Evolutionary conservation across 2,329 filamentous ascomycete species (phyloP).

Genomic region (Paramyrothecium sp.): DNA sequence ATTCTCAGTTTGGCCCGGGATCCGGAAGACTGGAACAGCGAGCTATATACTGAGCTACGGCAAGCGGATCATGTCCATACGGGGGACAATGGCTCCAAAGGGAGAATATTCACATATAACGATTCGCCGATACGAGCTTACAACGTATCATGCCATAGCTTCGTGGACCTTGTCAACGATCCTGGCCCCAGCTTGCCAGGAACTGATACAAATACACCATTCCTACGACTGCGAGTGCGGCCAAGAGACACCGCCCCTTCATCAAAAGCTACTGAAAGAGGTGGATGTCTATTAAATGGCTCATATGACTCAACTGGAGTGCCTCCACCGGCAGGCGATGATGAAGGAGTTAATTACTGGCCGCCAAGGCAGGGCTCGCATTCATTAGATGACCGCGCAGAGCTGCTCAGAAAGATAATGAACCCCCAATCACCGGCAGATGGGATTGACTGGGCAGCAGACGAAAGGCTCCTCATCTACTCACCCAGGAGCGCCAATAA

Average conservation of each 20-base stretch:
- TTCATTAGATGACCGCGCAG: background rate
- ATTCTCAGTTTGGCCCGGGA: background rate
- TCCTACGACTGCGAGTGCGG: slow-evolving; percentile 40
- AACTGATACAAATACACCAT: slow-evolving; percentile 19
- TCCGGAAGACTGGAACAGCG: slow-evolving; percentile 29
- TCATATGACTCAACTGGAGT: background rate
- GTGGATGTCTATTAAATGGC: background rate
- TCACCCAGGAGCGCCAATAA: slow-evolving; percentile 16
- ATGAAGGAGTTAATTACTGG: slow-evolving; percentile 16
- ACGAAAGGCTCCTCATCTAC: slow-evolving; percentile 49
- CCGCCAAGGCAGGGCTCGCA: slow-evolving; percentile 11
- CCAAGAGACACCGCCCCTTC: slow-evolving; percentile 9
- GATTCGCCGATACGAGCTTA: slow-evolving; percentile 57
- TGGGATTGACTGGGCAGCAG: slow-evolving; percentile 37
- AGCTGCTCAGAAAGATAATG: slow-evolving; percentile 32
- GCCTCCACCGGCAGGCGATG: background rate
- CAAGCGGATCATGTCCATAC: slow-evolving; percentile 36
- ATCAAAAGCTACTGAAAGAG: background rate
- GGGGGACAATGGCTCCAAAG: slow-evolving; percentile 40
- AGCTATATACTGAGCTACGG: slow-evolving; percentile 21
- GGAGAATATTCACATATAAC: slow-evolving; percentile 46
- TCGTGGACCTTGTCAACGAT: slow-evolving; percentile 59
- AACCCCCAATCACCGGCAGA: slow-evolving; percentile 30
- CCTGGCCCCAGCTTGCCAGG: slow-evolving; percentile 14
- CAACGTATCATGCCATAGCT: slow-evolving; percentile 49